Conservation (phyloP, 495 filamentous ascomycete genomes). For the Neurospora sp. region DNA sequence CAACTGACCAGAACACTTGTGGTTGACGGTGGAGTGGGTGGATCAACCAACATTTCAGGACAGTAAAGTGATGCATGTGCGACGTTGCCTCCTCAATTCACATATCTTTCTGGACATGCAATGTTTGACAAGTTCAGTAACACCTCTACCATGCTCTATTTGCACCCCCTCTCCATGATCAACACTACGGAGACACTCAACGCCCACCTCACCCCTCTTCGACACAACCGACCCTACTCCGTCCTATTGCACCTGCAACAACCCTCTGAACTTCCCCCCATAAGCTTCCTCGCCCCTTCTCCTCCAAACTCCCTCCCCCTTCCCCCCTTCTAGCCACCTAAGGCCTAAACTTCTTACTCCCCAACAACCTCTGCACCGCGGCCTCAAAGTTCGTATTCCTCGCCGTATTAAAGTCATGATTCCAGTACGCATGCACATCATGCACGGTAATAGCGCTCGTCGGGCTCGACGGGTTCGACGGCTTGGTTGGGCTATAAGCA, state of each 20-base stretch:
- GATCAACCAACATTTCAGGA: neutral
- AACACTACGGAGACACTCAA: neutral
- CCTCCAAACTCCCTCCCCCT: too few relatives aligned
- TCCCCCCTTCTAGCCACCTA: too few relatives aligned
- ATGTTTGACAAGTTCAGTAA: neutral
- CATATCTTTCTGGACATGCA: neutral
- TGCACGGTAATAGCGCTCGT: constrained; percentile 25
- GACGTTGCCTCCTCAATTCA: neutral
- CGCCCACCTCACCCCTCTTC: neutral
- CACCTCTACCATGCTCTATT: neutral
- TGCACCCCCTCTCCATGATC: neutral
- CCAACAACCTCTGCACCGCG: constrained; percentile 16
- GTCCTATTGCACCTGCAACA: too few relatives aligned
- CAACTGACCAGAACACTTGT: neutral
- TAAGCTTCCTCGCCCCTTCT: too few relatives aligned
- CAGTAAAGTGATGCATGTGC: neutral
- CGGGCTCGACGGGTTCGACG: constrained; percentile 19
- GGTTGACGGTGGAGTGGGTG: neutral
- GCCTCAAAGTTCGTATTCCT: constrained; percentile 26
- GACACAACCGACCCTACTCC: neutral
- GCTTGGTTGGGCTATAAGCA: constrained; percentile 26
- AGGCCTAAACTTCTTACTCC: neutral
- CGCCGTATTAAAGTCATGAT: constrained; percentile 29
- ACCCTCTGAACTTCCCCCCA: too few relatives aligned
- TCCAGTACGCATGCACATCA: constrained; percentile 33